Evolutionary conservation across 106 monocot genomes (phyloP), one percentile per base, ranked within the genome.

Genomic region (Dioscorea alata): DNA sequence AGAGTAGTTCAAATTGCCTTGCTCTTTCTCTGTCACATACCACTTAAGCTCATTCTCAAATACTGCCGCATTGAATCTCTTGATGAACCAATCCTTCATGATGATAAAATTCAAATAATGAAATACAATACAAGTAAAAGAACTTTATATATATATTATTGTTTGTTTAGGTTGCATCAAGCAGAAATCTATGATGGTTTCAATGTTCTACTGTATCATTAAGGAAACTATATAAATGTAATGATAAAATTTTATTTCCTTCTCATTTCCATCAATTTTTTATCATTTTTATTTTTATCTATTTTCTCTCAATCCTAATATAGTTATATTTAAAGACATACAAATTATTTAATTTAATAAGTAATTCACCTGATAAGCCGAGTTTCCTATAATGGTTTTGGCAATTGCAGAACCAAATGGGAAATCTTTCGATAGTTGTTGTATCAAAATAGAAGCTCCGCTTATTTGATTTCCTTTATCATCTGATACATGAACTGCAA

Each of bases 41-140:
- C 97, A 97, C 67, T 92, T 97, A 33, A 97, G 84, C 85, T 97
- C 97, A 68, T 97, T 92, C 82, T 97, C 97, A 65, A 97, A 97
- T 1, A 97, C 97, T 2, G 97, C 97, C 0, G 87, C 82, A 59
- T 97, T 97, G 80, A 97, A 97, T 1, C 97, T 67, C 49, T 86
- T 81, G 3, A 68, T 48, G 70, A 97, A 97, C 97, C 97, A 97
- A 1, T 59, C 69, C 97, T 96, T 74, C 23, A 32, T 31, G 14
- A 4, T 28, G 3, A 14, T 4, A 18, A 14, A 54, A 54, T 54
- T 54, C 4, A 51, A 17, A 59, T 59, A 59, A 14, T 22, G n/a
- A n/a, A n/a, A n/a, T n/a, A n/a, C n/a, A n/a, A n/a, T n/a, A n/a
- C n/a, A n/a, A n/a, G n/a, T n/a, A 59, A 19, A 59, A 59, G 59